phyloP scores from a whole-genome alignment of 768 basidiomycete genomes.

The Podaxis mareebaensis region DNA sequence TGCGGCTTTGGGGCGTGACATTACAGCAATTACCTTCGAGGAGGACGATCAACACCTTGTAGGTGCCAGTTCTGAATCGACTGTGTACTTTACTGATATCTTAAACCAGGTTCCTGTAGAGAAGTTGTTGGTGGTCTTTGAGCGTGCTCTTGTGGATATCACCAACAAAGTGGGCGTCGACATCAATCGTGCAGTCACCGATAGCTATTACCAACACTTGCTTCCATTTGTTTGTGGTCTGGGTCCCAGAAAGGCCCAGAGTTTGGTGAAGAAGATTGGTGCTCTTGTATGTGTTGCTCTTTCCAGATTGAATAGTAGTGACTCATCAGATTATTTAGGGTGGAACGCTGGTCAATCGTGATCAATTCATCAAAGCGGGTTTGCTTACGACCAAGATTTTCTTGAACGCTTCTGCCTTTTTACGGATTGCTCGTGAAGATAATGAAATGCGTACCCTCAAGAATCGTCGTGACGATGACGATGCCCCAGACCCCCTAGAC shows the following conservation, averaged over 20 bases:
- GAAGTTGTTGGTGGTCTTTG: slow-evolving; percentile 78
- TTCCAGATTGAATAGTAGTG: slow-evolving; percentile 6
- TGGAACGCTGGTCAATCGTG: slow-evolving; percentile 82
- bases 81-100: slow-evolving; percentile 10
- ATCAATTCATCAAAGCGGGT: slow-evolving; percentile 81
- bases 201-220: slow-evolving; percentile 85
- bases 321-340: slow-evolving; percentile 50
- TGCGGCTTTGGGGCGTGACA: slow-evolving; percentile 83
- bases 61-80: slow-evolving; percentile 14
- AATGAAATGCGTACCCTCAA: slow-evolving; percentile 58
- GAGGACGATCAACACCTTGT: slow-evolving; percentile 88
- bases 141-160: slow-evolving; percentile 86
- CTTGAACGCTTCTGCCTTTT: slow-evolving; percentile 89
- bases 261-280: slow-evolving; percentile 78
- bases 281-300: slow-evolving; percentile 53
- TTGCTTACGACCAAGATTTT: slow-evolving; percentile 87
- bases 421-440: slow-evolving; percentile 78
- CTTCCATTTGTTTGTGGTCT: slow-evolving; percentile 91
- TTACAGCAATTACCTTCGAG: slow-evolving; percentile 80
- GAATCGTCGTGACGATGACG: slow-evolving; percentile 66
- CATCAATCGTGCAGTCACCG: slow-evolving; percentile 89
- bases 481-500: slow-evolving; percentile 86
- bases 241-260: slow-evolving; percentile 91
- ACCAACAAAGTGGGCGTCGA: slow-evolving; percentile 95
- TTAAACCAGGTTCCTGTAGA: slow-evolving; percentile 75